These are phyloP conservation scores for Spizellomyces punctatus DNA, from an alignment of 192 early-diverging fungal species.

Conservation along the genomic window DNA sequence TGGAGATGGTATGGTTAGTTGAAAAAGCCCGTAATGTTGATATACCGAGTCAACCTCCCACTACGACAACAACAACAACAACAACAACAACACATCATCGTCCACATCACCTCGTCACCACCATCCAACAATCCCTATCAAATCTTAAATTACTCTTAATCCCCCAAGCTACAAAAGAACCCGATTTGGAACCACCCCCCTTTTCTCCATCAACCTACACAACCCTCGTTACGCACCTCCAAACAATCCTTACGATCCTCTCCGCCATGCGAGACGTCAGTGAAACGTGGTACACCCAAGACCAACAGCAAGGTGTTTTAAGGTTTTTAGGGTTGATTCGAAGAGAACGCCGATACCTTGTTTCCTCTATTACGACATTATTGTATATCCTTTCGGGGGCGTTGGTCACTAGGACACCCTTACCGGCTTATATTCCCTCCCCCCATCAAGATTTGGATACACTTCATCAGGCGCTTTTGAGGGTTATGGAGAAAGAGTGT, in stretches of 20 bases:
- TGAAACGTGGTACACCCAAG: not conserved
- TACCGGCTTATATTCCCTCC: not conserved
- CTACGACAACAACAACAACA: not conserved
- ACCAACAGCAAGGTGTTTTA: not conserved
- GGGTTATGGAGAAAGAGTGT: not conserved
- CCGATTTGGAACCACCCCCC: not conserved
- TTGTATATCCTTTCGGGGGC: not conserved
- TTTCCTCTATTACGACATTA: not conserved
- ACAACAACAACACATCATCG: no score
- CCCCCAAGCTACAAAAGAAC: not conserved
- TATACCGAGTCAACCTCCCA: not conserved
- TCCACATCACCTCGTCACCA: not conserved
- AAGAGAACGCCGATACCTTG: not conserved
- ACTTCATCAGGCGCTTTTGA: not conserved
- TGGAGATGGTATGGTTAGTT: not conserved
- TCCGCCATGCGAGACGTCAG: not conserved
- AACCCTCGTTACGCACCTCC: not conserved
- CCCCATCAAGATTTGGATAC: not conserved
- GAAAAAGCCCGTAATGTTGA: not conserved
- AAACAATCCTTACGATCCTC: not conserved
- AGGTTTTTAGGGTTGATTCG: not conserved
- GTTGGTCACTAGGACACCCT: not conserved
- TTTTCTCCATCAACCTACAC: not conserved
- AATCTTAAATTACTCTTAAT: not conserved
- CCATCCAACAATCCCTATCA: not conserved